Conservation (phyloP, 2,329 filamentous ascomycete genomes). For the Colletotrichum endophyticum region DNA sequence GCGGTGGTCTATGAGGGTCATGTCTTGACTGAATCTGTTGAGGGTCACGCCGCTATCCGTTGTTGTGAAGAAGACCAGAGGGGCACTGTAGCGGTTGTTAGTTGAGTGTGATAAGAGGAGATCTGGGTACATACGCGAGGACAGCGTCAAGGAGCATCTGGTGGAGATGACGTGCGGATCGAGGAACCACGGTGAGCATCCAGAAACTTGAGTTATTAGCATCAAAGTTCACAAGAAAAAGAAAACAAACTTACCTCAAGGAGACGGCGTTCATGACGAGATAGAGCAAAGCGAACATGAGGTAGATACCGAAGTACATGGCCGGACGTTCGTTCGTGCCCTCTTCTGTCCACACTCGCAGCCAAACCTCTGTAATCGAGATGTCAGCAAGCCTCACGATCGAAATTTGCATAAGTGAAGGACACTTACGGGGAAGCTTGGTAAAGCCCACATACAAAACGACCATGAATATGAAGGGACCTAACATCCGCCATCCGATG, state of each 20-base stretch:
- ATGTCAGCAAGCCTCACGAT: neutral
- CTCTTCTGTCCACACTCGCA: conserved; percentile 32
- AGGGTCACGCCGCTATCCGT: conserved; percentile 38
- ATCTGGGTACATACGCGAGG: neutral
- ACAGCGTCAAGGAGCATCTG: conserved; percentile 21
- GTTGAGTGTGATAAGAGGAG: neutral
- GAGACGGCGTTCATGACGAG: conserved; percentile 23
- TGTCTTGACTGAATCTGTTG: conserved; percentile 47
- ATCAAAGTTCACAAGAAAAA: conserved; percentile 25
- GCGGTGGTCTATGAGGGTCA: conserved; percentile 43
- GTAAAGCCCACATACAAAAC: conserved; percentile 25
- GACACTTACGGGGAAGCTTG: conserved; percentile 30
- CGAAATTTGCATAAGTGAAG: neutral
- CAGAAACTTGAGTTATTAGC: conserved; percentile 27
- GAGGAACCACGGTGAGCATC: conserved; percentile 25
- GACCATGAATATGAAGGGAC: conserved; percentile 21
- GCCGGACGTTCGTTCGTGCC: conserved; percentile 24
- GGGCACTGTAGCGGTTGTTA: neutral
- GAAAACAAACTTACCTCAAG: conserved; percentile 20
- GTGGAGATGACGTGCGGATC: conserved; percentile 29
- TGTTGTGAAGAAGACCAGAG: conserved; percentile 33
- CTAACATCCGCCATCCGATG: conserved; percentile 26
- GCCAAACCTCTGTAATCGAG: conserved; percentile 30
- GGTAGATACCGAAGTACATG: conserved; percentile 26
- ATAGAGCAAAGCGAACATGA: conserved; percentile 26